Evolutionary conservation across 768 basidiomycete species (phyloP).

Genomic region (Hypholoma fasciculare): DNA sequence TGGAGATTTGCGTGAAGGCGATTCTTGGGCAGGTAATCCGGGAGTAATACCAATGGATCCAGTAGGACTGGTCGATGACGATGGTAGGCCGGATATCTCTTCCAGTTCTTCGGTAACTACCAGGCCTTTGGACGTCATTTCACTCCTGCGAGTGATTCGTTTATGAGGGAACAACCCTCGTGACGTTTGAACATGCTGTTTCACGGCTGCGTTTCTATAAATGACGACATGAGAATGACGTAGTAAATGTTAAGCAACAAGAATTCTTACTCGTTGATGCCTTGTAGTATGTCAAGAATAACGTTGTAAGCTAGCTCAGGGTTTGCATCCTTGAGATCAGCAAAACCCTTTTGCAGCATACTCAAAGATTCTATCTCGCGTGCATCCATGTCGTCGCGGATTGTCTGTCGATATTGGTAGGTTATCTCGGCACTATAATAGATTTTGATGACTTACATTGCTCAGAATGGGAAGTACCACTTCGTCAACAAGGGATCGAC

Average conservation of each 20-base stretch:
- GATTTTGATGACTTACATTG: conserved; percentile 48
- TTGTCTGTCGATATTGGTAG: conserved; percentile 47
- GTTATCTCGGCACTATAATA: neutral
- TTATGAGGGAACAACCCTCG: conserved; percentile 79
- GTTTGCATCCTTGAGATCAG: conserved; percentile 80
- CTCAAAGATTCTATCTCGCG: conserved; percentile 86
- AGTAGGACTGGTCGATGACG: conserved; percentile 35
- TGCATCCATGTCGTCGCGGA: conserved; percentile 84
- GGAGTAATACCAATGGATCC: conserved; percentile 21
- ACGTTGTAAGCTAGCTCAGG: conserved; percentile 85
- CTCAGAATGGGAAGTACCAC: conserved; percentile 80
- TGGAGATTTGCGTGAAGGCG: conserved; percentile 70
- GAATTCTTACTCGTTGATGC: conserved; percentile 82
- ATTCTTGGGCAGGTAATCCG: conserved; percentile 32
- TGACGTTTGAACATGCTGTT: conserved; percentile 82
- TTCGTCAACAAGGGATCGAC: conserved; percentile 72
- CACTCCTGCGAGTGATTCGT: conserved; percentile 75
- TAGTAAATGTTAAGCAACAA: neutral
- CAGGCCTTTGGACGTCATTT: conserved; percentile 83
- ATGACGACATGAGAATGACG: conserved; percentile 3
- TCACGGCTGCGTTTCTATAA: conserved; percentile 71
- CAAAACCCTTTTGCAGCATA: conserved; percentile 88
- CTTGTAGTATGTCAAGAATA: conserved; percentile 85
- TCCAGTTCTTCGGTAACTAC: conserved; percentile 83
- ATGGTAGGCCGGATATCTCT: conserved; percentile 55